Conservation (phyloP, 371 early-diverging fungal genomes). For the Rhizopus sp. region DNA sequence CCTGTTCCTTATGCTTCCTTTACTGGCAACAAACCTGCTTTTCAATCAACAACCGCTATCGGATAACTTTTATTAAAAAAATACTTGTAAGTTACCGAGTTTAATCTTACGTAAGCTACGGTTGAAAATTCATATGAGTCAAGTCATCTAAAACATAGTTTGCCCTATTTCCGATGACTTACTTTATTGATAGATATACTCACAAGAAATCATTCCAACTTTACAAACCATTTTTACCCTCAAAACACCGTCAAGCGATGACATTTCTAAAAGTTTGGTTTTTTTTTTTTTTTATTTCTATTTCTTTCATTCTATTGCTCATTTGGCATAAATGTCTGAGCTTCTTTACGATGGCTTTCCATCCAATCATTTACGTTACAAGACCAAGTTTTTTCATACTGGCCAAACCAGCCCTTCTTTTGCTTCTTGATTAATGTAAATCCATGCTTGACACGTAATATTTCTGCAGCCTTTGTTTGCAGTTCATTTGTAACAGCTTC, state of each 20-base stretch:
- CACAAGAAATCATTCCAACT: neutral
- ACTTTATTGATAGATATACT: neutral
- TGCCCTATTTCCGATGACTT: neutral
- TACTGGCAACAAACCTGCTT: too few relatives aligned
- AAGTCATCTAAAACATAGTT: too few relatives aligned
- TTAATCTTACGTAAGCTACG: too few relatives aligned
- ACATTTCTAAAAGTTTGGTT: neutral
- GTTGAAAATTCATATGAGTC: too few relatives aligned
- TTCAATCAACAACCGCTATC: too few relatives aligned
- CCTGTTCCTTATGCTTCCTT: too few relatives aligned
- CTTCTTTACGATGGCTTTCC: constrained; percentile 6
- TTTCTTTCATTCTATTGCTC: constrained; percentile 3
- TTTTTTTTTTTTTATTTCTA: neutral
- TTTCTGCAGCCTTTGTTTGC: constrained; percentile 30
- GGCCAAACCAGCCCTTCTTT: constrained; percentile 45
- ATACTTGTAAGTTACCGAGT: too few relatives aligned
- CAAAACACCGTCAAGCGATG: neutral
- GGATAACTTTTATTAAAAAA: too few relatives aligned
- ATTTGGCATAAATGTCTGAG: constrained; percentile 14
- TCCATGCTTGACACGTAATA: constrained; percentile 39
- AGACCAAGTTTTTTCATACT: constrained; percentile 30
- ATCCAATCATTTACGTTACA: constrained; percentile 30
- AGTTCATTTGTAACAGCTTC: constrained; percentile 44
- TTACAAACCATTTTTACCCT: neutral
- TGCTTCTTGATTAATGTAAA: constrained; percentile 35